Base-by-base conservation (phyloP, 768 basidiomycete genomes). In the Russula earlei region DNA sequence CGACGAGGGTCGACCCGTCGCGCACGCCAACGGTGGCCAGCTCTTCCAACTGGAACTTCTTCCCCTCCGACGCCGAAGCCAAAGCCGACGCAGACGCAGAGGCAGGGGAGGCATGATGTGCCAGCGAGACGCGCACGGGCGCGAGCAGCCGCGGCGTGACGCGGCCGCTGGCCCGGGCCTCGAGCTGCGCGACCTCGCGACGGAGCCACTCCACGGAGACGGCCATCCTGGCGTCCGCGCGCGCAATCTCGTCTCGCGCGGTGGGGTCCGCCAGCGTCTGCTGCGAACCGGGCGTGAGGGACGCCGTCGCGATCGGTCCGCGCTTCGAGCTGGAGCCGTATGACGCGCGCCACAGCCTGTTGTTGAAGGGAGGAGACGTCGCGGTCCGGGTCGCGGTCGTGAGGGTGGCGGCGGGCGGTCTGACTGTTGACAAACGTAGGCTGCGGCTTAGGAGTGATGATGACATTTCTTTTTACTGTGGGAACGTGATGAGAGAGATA, bases 21-120 rank as follows among this genome's bases (percentile, higher is more conserved):
- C 83, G 74, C 37, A 92, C 81, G 8, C 90, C 89, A 19, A 92
- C 79, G 0, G 89, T 90, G 1, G 90, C 84, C 24, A 91, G 66
- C 51, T 89, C 84, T 40, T 89, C 83, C 36, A 92, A 68, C 37
- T 60, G 62, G 34, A 33, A 22, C 42, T 68, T 73, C 42, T 74
- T 24, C 67, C 3, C 69, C 52, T 3, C 52, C 56, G 31, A 54
- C 56, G n/a, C 59, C 56, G 5, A 31, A 4, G 29, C 52, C 10
- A 17, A 11, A 10, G 9, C n/a, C 6, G 44, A n/a, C 17, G 44
- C n/a, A n/a, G 27, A 59, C 57, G 3, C 55, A 17, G 36, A 27
- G 8, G 25, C 4, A 77, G 74, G 12, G 38, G 36, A 25, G 6
- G 24, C 5, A 77, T 74, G n/a, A 49, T 2, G 36, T 11, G 36